Evolutionary conservation across 345 rosid species (phyloP).

Genomic region (Schrenkiella parvula): DNA sequence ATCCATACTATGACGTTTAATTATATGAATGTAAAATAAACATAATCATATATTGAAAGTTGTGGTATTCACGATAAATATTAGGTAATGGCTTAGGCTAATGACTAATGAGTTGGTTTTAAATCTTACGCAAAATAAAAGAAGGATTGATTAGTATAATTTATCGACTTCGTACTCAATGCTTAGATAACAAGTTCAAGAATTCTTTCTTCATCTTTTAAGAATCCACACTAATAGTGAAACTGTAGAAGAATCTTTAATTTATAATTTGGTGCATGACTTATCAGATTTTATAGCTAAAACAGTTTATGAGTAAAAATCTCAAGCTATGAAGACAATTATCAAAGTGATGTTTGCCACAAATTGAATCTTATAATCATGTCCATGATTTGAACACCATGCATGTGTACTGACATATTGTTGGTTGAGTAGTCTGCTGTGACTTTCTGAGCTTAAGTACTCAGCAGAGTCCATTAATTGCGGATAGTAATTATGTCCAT

Average conservation of each 20-base stretch:
- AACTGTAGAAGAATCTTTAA: background rate
- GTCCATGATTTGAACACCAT: background rate
- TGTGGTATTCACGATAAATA: background rate
- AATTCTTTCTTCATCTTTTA: background rate
- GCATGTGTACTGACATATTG: background rate
- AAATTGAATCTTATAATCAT: background rate
- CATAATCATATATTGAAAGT: background rate
- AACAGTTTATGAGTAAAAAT: background rate
- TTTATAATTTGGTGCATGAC: background rate
- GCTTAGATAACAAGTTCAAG: conserved; percentile 23
- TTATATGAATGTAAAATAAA: background rate
- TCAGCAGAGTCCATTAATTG: background rate
- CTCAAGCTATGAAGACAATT: background rate
- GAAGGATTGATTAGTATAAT: conserved; percentile 5
- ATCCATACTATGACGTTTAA: background rate
- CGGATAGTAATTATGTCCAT: background rate
- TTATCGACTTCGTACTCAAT: background rate
- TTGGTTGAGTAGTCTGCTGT: background rate
- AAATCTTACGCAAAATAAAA: conserved; percentile 16
- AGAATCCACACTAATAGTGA: background rate
- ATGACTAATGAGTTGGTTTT: conserved; percentile 10
- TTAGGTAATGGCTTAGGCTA: background rate
- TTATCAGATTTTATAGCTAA: background rate
- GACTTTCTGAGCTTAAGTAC: background rate
- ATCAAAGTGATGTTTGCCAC: background rate